A percentile compares a stretch with the other conserved stretches of the same genome.
Evolutionary conservation across 768 basidiomycete genomes (phyloP).

Genomic region (Boletus coccyginus): DNA sequence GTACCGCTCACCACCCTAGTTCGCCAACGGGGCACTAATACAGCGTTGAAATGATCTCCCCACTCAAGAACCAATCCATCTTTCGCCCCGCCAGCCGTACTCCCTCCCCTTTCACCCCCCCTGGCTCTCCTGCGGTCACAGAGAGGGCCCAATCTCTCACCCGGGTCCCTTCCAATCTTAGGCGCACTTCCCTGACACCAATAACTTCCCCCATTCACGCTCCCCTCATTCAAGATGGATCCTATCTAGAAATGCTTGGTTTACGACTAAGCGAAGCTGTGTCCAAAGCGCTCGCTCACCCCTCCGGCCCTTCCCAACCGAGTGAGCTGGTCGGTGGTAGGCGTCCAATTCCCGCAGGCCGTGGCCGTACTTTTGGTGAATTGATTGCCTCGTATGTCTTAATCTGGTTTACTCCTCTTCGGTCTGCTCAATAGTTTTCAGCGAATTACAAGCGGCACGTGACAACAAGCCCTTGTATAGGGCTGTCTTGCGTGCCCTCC

Average conservation of each 20-base stretch:
- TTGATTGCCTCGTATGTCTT: slow-evolving; percentile 67
- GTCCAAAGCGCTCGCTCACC: slow-evolving; percentile 69
- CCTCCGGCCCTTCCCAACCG: slow-evolving; percentile 48
- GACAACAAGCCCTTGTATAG: slow-evolving; percentile 64
- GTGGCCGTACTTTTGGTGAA: slow-evolving; percentile 63
- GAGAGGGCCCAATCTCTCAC: slow-evolving; percentile 54
- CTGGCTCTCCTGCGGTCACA: slow-evolving; percentile 36
- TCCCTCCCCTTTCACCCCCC: slow-evolving; percentile 47
- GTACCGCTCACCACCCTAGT: slow-evolving; percentile 26
- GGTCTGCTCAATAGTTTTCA: slow-evolving; percentile 29
- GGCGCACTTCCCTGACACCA: slow-evolving; percentile 45
- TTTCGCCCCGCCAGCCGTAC: slow-evolving; percentile 64
- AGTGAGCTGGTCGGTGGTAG: slow-evolving; percentile 62
- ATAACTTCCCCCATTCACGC: slow-evolving; percentile 34
- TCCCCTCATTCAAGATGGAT: slow-evolving; percentile 69
- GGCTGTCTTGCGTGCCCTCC: slow-evolving; percentile 70
- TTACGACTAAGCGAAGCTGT: slow-evolving; percentile 81
- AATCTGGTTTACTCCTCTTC: slow-evolving; percentile 7
- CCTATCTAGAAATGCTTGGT: slow-evolving; percentile 73
- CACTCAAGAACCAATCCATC: slow-evolving; percentile 65
- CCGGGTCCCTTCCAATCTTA: slow-evolving; percentile 60
- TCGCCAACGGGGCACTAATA: neutral
- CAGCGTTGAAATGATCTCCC: slow-evolving; percentile 49
- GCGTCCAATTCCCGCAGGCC: slow-evolving; percentile 70
- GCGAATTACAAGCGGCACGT: slow-evolving; percentile 65